These are phyloP conservation scores for Scheffersomyces quercinus DNA, from an alignment of 1,139 yeast genomes.

Conservation along the genomic window DNA sequence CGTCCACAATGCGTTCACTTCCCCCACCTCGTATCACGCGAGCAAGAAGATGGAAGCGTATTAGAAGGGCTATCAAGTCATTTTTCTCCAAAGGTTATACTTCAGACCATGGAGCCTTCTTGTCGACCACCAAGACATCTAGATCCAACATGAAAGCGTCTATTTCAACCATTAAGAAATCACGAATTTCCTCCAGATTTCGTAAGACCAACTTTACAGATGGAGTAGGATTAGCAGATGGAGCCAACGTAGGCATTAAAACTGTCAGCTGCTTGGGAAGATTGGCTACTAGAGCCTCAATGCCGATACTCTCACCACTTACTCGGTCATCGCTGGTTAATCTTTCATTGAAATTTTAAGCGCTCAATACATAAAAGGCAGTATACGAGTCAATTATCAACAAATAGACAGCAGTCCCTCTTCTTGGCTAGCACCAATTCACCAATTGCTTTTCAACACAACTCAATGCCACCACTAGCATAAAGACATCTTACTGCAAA, in stretches of 20 bases:
- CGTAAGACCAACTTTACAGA: conserved; percentile 16
- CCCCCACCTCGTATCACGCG: conserved; percentile 48
- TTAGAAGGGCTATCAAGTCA: conserved; percentile 30
- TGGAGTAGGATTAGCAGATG: conserved; percentile 16
- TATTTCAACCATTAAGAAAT: conserved; percentile 26
- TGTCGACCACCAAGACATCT: conserved; percentile 4
- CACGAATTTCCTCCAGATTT: conserved; percentile 23
- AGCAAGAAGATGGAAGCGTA: conserved; percentile 37
- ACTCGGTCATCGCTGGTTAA: conserved; percentile 15
- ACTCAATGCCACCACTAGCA: no score
- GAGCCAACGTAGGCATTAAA: conserved; percentile 26
- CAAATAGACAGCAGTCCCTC: no score
- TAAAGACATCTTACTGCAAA: no score
- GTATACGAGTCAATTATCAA: no score
- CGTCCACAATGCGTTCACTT: conserved; percentile 33
- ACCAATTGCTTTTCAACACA: no score
- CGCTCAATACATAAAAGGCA: background rate
- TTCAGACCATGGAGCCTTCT: conserved; percentile 31
- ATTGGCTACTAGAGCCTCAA: conserved; percentile 22
- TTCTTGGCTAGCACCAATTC: no score
- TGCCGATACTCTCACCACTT: conserved; percentile 19
- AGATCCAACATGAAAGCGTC: conserved; percentile 13
- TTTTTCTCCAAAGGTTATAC: conserved; percentile 28
- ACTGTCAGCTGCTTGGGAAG: conserved; percentile 27
- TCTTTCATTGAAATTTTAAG: conserved; percentile 17